Base-by-base conservation (phyloP, 805 yeast species). In the Cyberlindnera lachancei region DNA sequence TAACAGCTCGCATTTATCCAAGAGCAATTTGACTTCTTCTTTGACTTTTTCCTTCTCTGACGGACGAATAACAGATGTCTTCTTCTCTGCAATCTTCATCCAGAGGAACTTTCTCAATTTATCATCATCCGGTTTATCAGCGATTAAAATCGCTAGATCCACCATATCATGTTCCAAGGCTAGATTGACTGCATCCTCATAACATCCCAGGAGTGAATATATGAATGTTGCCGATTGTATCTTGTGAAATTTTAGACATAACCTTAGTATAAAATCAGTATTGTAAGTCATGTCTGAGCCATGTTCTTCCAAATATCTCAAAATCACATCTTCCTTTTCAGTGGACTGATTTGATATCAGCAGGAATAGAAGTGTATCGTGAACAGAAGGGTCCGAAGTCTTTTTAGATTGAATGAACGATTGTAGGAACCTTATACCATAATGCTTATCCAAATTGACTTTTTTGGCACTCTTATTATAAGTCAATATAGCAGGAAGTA, bases 141-240 rank as follows among this genome's bases (percentile, higher is more conserved):
- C 81, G 8, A 75, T 66, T 4, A 64, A 52, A 18, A 67, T 64
- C 2, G 81, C 88, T 27, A 73, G 59, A 16, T 76, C 79, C 6
- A 75, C 56, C 44, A 79, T 59, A 21, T 72, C 71, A 38, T 73
- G 58, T 4, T 71, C 66, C 28, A 92, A 59, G 0, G 96, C 90
- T 34, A 92, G 53, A 30, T 66, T 66, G 22, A 88, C 74, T 0
- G 97, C 96, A 33, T 83, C 87, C 38, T 86, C 94, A 49, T 68
- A 83, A 28, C 82, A 64, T 4, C 68, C 73, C 55, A 85, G 57
- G 31, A 72, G 63, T 1, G 92, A 72, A 45, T 81, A 75, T n/a
- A 92, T 68, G 36, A 71, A 68, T 8, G 86, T 75, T 1, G 95
- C 87, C 2, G 88, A 70, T 38, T 73, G 73, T 30, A 66, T 62